phyloP scores from a whole-genome alignment of 2,329 filamentous ascomycete genomes.

The Penicillium polonicum region DNA sequence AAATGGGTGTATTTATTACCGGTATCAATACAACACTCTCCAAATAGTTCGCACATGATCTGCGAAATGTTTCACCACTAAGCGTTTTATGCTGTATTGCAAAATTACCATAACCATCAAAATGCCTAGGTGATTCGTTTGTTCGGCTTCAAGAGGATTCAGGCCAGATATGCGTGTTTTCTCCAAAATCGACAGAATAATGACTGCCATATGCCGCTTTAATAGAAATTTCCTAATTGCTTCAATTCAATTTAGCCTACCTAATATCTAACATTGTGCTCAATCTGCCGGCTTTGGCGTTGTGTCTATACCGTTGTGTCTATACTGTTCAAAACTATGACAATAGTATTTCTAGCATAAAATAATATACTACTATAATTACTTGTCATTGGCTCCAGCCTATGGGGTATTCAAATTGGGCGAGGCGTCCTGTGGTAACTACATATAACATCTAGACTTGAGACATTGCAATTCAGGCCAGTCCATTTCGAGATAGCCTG shows the following conservation, averaged over 20 bases:
- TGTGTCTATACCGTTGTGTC: no score
- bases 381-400: background rate
- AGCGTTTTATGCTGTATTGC: background rate
- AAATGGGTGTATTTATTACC: slow-evolving; percentile 1
- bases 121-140: background rate
- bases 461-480: background rate
- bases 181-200: background rate
- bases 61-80: background rate
- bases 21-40: background rate
- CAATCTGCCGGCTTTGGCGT: background rate
- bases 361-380: background rate
- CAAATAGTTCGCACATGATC: fast-evolving
- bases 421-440: no score
- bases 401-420: background rate
- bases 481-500: background rate
- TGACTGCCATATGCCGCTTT: background rate
- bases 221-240: fast-evolving
- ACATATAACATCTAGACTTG: no score
- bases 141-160: background rate
- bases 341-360: background rate
- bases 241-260: background rate
- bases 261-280: background rate
- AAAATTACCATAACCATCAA: background rate
- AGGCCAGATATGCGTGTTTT: background rate
- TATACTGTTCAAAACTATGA: no score